These are phyloP conservation scores for Geotrichum fermentans DNA, from an alignment of 1,139 yeast genomes.

Conservation along the genomic window DNA sequence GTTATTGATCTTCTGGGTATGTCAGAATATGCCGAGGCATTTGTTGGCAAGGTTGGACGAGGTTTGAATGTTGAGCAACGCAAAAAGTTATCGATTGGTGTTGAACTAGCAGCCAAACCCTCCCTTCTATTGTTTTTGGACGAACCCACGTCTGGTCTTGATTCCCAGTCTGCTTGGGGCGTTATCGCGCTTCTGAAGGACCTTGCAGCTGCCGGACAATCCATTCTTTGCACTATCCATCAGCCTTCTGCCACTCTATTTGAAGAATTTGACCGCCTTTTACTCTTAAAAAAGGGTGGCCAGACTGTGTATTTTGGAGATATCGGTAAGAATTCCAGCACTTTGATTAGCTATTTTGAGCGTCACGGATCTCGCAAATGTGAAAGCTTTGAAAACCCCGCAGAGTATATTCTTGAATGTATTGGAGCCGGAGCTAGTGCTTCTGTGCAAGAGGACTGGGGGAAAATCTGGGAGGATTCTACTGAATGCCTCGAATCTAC, in stretches of 20 bases:
- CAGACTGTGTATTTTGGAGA: constrained; percentile 77
- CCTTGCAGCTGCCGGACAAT: constrained; percentile 71
- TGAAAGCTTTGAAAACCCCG: constrained; percentile 64
- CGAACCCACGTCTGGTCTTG: constrained; percentile 88
- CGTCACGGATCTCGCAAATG: constrained; percentile 56
- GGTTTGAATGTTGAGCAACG: constrained; percentile 77
- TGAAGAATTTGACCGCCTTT: constrained; percentile 67
- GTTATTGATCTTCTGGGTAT: constrained; percentile 51
- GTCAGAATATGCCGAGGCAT: constrained; percentile 54
- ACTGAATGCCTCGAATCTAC: constrained; percentile 45
- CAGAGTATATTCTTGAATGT: constrained; percentile 72
- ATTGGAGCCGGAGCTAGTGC: constrained; percentile 76
- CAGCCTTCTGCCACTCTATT: constrained; percentile 72
- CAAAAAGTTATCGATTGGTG: constrained; percentile 78
- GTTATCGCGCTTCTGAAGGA: constrained; percentile 46
- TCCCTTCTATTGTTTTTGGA: constrained; percentile 71
- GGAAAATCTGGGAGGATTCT: constrained; percentile 58
- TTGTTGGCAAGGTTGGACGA: constrained; percentile 60
- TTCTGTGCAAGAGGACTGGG: constrained; percentile 55
- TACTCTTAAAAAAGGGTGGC: constrained; percentile 68
- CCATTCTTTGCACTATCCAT: constrained; percentile 72
- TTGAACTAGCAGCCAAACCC: constrained; percentile 82
- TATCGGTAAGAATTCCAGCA: constrained; percentile 56
- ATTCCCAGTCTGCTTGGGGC: constrained; percentile 85
- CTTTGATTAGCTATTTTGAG: constrained; percentile 61